Percentiles rank a stretch among this genome's conserved stretches.
phyloP scores from a whole-genome alignment of 371 early-diverging fungal species.

The Saksenaea oblongispora region DNA sequence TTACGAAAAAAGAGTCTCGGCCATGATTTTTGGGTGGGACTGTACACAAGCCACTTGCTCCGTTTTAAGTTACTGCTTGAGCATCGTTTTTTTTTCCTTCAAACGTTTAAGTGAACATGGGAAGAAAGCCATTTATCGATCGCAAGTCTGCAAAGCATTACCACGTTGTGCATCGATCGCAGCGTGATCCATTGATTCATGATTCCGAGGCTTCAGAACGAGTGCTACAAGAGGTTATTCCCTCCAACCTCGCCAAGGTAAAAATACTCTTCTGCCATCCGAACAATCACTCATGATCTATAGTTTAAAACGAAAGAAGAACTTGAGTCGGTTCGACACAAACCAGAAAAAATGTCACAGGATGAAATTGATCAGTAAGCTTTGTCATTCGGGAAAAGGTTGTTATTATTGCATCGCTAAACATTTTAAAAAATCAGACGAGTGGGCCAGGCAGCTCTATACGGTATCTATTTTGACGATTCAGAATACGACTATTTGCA shows the following conservation, averaged over 20 bases:
- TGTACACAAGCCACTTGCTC: background rate
- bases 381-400: background rate
- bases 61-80: constrained; percentile 1
- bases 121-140: constrained; percentile 87
- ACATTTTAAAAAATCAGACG: constrained; percentile 34
- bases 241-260: constrained; percentile 69
- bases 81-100: constrained; percentile 16
- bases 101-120: constrained; percentile 48
- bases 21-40: too few species aligned
- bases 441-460: constrained; percentile 75
- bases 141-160: constrained; percentile 80
- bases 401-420: background rate
- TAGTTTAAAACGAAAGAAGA: constrained; percentile 49
- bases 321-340: constrained; percentile 31
- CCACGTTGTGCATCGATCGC: constrained; percentile 94
- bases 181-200: constrained; percentile 88
- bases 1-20: too few species aligned
- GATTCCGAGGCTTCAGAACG: constrained; percentile 78
- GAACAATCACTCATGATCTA: background rate
- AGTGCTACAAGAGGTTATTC: constrained; percentile 82
- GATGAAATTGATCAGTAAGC: constrained; percentile 54
- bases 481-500: constrained; percentile 90
- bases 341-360: constrained; percentile 38
- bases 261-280: background rate
- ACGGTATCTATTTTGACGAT: constrained; percentile 90